Evolutionary conservation across 257 asterid genomes (phyloP), one percentile per base, ranked within the genome.

Genomic region (Nicotiana benthamiana): DNA sequence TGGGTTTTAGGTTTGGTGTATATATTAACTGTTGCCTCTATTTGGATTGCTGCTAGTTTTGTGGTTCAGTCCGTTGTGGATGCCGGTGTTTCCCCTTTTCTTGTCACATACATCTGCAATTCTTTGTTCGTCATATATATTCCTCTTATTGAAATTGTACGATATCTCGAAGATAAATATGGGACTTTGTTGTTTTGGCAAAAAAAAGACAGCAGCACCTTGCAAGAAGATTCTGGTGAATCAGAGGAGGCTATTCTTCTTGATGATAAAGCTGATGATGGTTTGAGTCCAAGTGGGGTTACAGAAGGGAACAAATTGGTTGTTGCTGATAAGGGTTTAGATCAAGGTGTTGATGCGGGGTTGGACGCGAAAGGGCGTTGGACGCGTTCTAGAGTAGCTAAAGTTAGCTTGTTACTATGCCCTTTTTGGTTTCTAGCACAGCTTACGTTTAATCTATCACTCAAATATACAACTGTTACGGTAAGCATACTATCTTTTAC

Each of bases 1-100:
- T 91, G 98, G 98, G 82, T 81, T 86, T 84, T 94, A 57, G 99
- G 99, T 68, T 85, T 96, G 83, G 22, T 82, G 26, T 96, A 96
- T 79, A 91, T 96, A 83, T 62, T 94, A 32, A 85, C 88, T 20
- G 98, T 96, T 75, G 99, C 98, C 52, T 83, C 90, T 7, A 96
- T 96, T 82, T 96, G 99, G 99, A 92, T 96, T 82, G 97, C 95
- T 82, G 96, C 99, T 86, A 96, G 99, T 83, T 92, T 92, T 82
- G 97, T 94, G 40, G 99, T 96, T 40, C 98, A 94, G 68, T 86
- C 96, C 6, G 99, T 96, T 75, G 99, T 93, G 46, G 97, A 94
- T 83, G 97, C 79, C 8, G 99, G 99, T 8, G 97, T 90, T 75
- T 89, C 99, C 0, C 98, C 98, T 0, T 94, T 94, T 86, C 89